Conservation (phyloP, 306 rosid species). For the Acmispon strigosus region DNA sequence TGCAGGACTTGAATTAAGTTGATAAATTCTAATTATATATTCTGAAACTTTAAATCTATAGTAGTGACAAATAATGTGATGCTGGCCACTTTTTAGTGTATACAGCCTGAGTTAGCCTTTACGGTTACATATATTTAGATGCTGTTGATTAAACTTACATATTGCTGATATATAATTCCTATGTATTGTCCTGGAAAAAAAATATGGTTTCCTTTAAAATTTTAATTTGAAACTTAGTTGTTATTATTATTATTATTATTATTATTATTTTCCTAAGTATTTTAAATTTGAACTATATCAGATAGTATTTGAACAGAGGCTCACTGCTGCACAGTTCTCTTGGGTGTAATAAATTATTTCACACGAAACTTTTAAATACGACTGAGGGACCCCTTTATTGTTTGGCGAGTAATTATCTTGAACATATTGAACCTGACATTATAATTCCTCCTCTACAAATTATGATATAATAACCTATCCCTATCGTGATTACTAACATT, state of each 20-base stretch:
- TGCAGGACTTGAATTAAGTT: too few species aligned
- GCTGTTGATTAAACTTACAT: too few species aligned
- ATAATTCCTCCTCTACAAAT: background rate
- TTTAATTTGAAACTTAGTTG: too few species aligned
- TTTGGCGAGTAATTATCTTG: background rate
- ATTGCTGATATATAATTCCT: too few species aligned
- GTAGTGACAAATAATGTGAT: too few species aligned
- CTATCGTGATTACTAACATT: constrained; percentile 21
- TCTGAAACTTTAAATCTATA: too few species aligned
- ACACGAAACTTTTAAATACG: background rate
- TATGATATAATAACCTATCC: background rate
- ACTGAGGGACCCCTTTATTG: background rate
- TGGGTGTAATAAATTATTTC: background rate
- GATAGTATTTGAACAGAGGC: background rate
- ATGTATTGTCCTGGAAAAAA: too few species aligned
- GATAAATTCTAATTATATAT: too few species aligned
- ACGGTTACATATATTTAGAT: too few species aligned
- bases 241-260: background rate
- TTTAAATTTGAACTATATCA: background rate
- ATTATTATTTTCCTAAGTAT: background rate
- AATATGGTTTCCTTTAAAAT: too few species aligned
- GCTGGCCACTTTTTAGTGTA: too few species aligned
- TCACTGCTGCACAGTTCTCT: background rate
- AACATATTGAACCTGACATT: background rate
- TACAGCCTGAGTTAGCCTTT: too few species aligned